A percentile compares a stretch with the other conserved stretches of the same genome.
phyloP scores from a whole-genome alignment of 805 yeast species.

The Ogataea haglerorum region DNA sequence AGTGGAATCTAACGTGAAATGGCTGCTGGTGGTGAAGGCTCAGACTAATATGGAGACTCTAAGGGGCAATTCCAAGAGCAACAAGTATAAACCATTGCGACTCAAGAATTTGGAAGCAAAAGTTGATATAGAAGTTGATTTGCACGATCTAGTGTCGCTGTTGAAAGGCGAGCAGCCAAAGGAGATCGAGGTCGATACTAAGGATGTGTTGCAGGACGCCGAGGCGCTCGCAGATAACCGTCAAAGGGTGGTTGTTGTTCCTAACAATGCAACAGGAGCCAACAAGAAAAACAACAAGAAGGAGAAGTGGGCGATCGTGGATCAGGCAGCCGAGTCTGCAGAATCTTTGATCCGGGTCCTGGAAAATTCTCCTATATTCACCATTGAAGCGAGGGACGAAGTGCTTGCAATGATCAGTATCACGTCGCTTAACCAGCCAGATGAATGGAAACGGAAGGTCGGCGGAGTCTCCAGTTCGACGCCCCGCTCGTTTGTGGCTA shows the following conservation, averaged over 20 bases:
- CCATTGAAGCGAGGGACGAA: conserved; percentile 80
- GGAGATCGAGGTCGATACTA: conserved; percentile 6
- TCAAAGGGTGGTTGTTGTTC: conserved; percentile 63
- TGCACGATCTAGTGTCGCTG: conserved; percentile 57
- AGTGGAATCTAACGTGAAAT: conserved; percentile 63
- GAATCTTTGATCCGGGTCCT: conserved; percentile 51
- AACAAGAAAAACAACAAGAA: conserved; percentile 69
- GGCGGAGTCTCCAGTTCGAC: conserved; percentile 76
- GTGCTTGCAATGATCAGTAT: conserved; percentile 78
- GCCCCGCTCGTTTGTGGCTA: conserved; percentile 76
- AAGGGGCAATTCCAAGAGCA: conserved; percentile 29
- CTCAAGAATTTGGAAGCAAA: conserved; percentile 59
- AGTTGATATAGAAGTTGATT: conserved; percentile 69
- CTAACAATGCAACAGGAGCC: conserved; percentile 79
- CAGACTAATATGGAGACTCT: conserved; percentile 35
- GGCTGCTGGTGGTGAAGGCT: conserved; percentile 78
- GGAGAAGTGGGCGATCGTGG: conserved; percentile 75
- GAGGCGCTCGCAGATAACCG: conserved; percentile 18
- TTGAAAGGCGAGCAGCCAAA: conserved; percentile 29
- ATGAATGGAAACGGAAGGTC: conserved; percentile 81
- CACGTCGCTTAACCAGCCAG: conserved; percentile 70
- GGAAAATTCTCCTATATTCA: conserved; percentile 66
- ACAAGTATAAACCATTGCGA: conserved; percentile 71
- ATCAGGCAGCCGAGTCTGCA: conserved; percentile 63
- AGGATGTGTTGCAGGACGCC: conserved; percentile 8